These are phyloP conservation scores for Monosporozyma solicola DNA, from an alignment of 805 yeast genomes.

Conservation along the genomic window DNA sequence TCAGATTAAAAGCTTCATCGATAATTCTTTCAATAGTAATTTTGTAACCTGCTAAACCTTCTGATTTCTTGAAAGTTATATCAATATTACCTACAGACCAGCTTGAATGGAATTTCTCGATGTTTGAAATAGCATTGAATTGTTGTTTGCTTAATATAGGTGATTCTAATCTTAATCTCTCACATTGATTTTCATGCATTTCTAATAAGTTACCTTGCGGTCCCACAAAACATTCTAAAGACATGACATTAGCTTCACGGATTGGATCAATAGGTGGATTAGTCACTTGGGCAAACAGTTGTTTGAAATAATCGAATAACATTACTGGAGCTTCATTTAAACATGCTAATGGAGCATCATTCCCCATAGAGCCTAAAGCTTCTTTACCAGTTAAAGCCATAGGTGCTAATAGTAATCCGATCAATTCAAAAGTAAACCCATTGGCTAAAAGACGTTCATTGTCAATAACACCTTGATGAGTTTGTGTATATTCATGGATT, in stretches of 20 bases:
- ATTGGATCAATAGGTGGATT: slow-evolving; percentile 99
- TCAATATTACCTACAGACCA: slow-evolving; percentile 83
- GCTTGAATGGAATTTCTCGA: slow-evolving; percentile 66
- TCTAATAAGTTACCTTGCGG: slow-evolving; percentile 94
- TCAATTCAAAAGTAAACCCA: slow-evolving; percentile 93
- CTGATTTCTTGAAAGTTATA: slow-evolving; percentile 75
- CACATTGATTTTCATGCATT: slow-evolving; percentile 87
- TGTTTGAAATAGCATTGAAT: slow-evolving; percentile 63
- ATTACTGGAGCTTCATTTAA: slow-evolving; percentile 86
- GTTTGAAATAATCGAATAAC: slow-evolving; percentile 88
- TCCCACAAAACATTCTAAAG: slow-evolving; percentile 92
- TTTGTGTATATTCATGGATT: slow-evolving; percentile 7
- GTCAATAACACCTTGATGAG: slow-evolving; percentile 43
- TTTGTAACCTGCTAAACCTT: slow-evolving; percentile 80
- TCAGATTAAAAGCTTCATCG: slow-evolving; percentile 76
- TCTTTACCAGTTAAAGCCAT: slow-evolving; percentile 92
- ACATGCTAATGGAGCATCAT: slow-evolving; percentile 93
- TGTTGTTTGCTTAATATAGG: slow-evolving; percentile 74
- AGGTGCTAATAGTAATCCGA: slow-evolving; percentile 74
- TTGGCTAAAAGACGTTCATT: slow-evolving; percentile 81
- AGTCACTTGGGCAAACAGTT: slow-evolving; percentile 95
- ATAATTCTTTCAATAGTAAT: slow-evolving; percentile 81
- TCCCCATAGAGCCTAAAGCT: slow-evolving; percentile 97
- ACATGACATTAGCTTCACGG: slow-evolving; percentile 94
- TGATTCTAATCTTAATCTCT: slow-evolving; percentile 70